These are phyloP conservation scores for Crithidia expoeki DNA, from an alignment of 208 protist genomes.

Conservation along the genomic window DNA sequence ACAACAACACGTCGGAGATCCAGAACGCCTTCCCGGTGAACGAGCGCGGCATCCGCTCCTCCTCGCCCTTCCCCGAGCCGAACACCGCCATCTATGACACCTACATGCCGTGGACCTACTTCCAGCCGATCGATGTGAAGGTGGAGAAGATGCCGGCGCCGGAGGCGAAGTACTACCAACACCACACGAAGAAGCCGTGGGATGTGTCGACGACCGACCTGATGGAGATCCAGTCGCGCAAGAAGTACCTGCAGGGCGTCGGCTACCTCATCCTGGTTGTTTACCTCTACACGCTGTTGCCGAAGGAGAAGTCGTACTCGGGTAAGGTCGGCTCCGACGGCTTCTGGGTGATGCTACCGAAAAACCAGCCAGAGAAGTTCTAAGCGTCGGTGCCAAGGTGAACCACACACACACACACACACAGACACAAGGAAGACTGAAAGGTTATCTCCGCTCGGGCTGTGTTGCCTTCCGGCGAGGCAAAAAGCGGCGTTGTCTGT, in stretches of 20 bases:
- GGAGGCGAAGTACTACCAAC: slow-evolving; percentile 91
- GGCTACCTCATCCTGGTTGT: slow-evolving; percentile 69
- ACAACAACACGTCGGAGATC: slow-evolving; percentile 82
- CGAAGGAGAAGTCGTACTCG: slow-evolving; percentile 92
- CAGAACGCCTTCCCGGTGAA: slow-evolving; percentile 85
- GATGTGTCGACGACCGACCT: slow-evolving; percentile 88
- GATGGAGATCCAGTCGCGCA: slow-evolving; percentile 88
- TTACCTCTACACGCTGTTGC: slow-evolving; percentile 90
- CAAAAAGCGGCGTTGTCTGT: background rate
- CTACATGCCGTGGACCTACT: slow-evolving; percentile 91
- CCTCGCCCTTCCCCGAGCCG: slow-evolving; percentile 86
- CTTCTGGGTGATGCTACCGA: slow-evolving; percentile 84
- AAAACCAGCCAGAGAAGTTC: slow-evolving; percentile 87
- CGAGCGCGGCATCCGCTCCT: slow-evolving; percentile 88
- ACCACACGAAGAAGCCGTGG: slow-evolving; percentile 87
- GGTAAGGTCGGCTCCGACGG: slow-evolving; percentile 85
- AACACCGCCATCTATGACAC: slow-evolving; percentile 92
- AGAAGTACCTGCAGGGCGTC: slow-evolving; percentile 86
- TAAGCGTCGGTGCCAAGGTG: slow-evolving; percentile 32
- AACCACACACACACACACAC: background rate
- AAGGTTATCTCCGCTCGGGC: background rate
- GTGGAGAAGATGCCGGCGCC: slow-evolving; percentile 84
- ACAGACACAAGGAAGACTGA: background rate
- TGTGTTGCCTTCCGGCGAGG: background rate
- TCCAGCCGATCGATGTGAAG: slow-evolving; percentile 89